A percentile compares a stretch with the other conserved stretches of the same genome.
These are phyloP conservation scores for Rhododendron vialii DNA, from an alignment of 148 eudicot genomes.

Conservation along the genomic window DNA sequence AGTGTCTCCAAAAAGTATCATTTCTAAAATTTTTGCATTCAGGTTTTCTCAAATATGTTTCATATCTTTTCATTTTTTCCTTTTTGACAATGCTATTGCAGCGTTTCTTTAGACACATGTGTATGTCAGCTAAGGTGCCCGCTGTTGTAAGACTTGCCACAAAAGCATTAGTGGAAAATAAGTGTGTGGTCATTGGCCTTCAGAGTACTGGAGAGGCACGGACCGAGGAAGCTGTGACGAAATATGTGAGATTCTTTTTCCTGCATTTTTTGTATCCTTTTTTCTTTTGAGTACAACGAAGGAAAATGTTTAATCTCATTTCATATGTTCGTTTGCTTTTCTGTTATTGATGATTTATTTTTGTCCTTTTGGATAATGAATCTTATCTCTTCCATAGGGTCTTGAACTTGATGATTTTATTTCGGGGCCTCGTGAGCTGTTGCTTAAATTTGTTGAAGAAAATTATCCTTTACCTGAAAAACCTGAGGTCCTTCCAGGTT, in stretches of 20 bases:
- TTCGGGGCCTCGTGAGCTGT: constrained; percentile 96
- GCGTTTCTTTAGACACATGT: constrained; percentile 97
- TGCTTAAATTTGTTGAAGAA: constrained; percentile 95
- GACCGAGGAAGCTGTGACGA: constrained; percentile 94
- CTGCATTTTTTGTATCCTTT: background rate
- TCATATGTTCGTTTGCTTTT: background rate
- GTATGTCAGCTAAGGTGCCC: constrained; percentile 99
- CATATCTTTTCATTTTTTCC: background rate
- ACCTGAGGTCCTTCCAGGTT: constrained; percentile 84
- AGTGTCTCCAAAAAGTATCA: background rate
- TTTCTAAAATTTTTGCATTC: background rate
- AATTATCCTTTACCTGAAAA: constrained; percentile 91
- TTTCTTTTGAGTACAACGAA: background rate
- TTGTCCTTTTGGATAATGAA: background rate
- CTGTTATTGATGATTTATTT: constrained; percentile 15
- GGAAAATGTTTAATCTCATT: background rate
- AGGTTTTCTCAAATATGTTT: constrained; percentile 9
- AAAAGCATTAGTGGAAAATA: constrained; percentile 65
- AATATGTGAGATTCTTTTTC: constrained; percentile 55
- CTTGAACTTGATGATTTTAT: constrained; percentile 92
- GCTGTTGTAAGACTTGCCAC: constrained; percentile 68
- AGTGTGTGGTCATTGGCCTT: constrained; percentile 90
- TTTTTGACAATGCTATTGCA: constrained; percentile 27
- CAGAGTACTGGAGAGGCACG: constrained; percentile 99
- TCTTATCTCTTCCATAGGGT: constrained; percentile 44